These are phyloP conservation scores for Mortierella hygrophila DNA, from an alignment of 192 early-diverging fungal genomes.

Conservation along the genomic window DNA sequence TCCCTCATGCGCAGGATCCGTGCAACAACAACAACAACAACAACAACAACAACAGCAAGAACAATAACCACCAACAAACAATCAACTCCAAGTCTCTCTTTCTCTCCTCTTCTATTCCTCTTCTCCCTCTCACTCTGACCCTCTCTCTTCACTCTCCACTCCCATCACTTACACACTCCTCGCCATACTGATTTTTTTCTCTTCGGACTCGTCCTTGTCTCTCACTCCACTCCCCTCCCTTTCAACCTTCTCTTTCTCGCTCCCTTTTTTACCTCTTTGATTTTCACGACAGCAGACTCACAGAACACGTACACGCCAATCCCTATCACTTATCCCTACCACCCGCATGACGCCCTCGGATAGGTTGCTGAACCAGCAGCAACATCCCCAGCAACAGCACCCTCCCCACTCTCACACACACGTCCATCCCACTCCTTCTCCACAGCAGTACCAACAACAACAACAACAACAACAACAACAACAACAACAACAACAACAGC, in stretches of 20 bases:
- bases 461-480: constrained; percentile 10
- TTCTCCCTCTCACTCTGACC: not conserved
- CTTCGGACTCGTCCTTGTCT: not conserved
- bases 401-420: not conserved
- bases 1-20: too few relatives aligned
- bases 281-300: not conserved
- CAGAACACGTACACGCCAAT: not conserved
- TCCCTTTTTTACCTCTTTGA: too few relatives aligned
- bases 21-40: too few relatives aligned
- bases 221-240: not conserved
- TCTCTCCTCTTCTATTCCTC: not conserved
- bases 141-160: not conserved
- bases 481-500: not conserved
- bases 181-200: too few relatives aligned
- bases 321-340: not conserved
- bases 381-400: constrained; percentile 9
- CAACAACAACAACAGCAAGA: too few relatives aligned
- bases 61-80: not conserved
- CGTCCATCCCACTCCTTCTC: not conserved
- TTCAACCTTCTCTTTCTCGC: not conserved
- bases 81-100: too few relatives aligned
- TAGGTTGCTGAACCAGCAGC: constrained; percentile 30
- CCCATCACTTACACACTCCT: not conserved
- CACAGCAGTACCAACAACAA: not conserved
- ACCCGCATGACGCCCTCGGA: constrained; percentile 21